These are phyloP conservation scores for Melocanna baccifera DNA, from an alignment of 176 grass and related monocot species.

Conservation along the genomic window DNA sequence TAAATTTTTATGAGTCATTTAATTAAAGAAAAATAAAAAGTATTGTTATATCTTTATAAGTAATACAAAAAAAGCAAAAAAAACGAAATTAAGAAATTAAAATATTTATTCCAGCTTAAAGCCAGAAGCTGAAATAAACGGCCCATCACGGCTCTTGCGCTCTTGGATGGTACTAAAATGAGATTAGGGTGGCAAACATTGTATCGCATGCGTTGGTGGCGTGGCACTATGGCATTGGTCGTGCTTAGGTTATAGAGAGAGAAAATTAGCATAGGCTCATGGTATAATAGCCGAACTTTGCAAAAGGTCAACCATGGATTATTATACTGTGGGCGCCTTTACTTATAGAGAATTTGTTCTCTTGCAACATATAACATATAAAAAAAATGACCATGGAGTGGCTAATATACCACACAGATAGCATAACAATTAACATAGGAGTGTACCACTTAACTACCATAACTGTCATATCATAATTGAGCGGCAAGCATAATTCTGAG, in stretches of 20 bases:
- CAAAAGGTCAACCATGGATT: slow-evolving; percentile 6
- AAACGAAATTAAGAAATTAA: too few relatives aligned
- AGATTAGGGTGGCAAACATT: slow-evolving; percentile 4
- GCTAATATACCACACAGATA: neutral
- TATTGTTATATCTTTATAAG: too few relatives aligned
- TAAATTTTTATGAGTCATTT: too few relatives aligned
- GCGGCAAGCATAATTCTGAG: neutral
- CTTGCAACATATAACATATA: neutral
- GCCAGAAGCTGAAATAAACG: too few relatives aligned
- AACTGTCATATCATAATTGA: neutral
- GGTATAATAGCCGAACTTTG: neutral
- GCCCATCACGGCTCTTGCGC: slow-evolving; percentile 10
- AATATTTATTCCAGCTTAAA: too few relatives aligned
- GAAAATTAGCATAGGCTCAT: neutral
- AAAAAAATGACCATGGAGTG: slow-evolving; percentile 19
- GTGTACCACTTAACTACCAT: neutral
- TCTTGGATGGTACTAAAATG: neutral
- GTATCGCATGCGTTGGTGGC: neutral
- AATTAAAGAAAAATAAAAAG: too few relatives aligned
- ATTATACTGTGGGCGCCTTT: neutral
- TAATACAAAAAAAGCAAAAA: too few relatives aligned
- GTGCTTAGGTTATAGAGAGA: neutral
- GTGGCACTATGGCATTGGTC: neutral
- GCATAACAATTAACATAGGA: neutral
- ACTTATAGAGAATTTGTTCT: slow-evolving; percentile 25